Conservation (phyloP, 1,284 basidiomycete species). For the Ustilago hordei region DNA sequence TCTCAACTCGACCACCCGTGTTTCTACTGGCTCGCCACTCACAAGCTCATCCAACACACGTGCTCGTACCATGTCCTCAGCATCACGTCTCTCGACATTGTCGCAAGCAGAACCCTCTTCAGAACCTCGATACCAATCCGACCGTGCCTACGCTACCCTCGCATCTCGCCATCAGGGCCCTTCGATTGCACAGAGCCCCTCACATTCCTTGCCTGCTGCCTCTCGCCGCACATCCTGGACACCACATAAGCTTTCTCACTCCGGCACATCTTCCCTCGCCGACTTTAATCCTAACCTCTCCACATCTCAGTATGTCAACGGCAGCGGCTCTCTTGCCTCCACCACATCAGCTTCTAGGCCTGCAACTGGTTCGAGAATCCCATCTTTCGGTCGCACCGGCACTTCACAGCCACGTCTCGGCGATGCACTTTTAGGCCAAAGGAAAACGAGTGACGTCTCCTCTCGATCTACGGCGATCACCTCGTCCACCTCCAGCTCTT, state of each 20-base stretch:
- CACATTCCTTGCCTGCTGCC: constrained; percentile 10
- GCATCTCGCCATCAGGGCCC: constrained; percentile 19
- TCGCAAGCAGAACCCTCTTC: constrained; percentile 10
- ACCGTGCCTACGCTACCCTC: constrained; percentile 29
- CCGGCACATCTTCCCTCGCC: constrained; percentile 14
- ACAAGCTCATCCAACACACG: constrained; percentile 21
- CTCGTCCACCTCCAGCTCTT: constrained; percentile 40
- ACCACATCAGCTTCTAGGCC: constrained; percentile 21
- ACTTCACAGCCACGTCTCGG: constrained; percentile 45
- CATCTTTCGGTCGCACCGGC: constrained; percentile 38
- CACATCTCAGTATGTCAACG: neutral
- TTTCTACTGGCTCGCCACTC: constrained; percentile 17
- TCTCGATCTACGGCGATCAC: constrained; percentile 21
- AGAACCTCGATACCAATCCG: constrained; percentile 13
- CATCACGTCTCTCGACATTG: constrained; percentile 17
- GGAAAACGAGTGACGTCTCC: constrained; percentile 44
- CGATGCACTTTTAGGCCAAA: constrained; percentile 45
- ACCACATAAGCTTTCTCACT: constrained; percentile 22
- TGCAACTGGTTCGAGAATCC: constrained; percentile 41
- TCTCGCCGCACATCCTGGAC: constrained; percentile 46
- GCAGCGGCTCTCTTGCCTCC: neutral
- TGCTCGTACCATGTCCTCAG: constrained; percentile 37
- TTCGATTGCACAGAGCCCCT: constrained; percentile 11
- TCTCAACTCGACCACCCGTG: constrained; percentile 33
- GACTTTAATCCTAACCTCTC: constrained; percentile 33